Conservation (phyloP, 2,329 filamentous ascomycete genomes). For the Paraphaeosphaeria sporulosa region DNA sequence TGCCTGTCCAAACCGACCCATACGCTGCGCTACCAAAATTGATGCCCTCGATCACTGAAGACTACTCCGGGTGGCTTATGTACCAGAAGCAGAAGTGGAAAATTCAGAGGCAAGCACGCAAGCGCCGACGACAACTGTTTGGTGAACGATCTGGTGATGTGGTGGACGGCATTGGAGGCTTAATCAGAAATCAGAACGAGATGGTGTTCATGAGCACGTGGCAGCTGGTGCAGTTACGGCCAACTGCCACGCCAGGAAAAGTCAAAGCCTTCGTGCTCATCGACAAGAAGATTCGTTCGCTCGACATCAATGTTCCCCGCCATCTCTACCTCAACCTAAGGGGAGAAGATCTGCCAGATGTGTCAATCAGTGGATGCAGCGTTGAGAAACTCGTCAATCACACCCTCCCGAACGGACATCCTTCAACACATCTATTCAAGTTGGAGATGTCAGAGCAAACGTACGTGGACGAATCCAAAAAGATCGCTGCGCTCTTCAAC, state of each 20-base stretch:
- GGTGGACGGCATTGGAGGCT: constrained; percentile 69
- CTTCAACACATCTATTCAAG: constrained; percentile 93
- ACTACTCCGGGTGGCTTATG: constrained; percentile 86
- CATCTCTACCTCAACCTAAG: constrained; percentile 93
- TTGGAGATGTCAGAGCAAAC: constrained; percentile 87
- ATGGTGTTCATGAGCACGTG: constrained; percentile 89
- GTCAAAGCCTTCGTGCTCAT: constrained; percentile 91
- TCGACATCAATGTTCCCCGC: constrained; percentile 89
- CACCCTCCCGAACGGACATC: constrained; percentile 92
- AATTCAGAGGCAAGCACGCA: constrained; percentile 89
- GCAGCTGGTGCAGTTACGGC: constrained; percentile 88
- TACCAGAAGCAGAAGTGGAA: constrained; percentile 99
- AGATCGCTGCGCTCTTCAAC: constrained; percentile 83
- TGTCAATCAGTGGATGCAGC: constrained; percentile 83
- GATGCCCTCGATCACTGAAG: constrained; percentile 84
- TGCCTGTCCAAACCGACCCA: constrained; percentile 72
- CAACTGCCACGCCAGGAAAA: constrained; percentile 83
- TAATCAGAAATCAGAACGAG: constrained; percentile 93
- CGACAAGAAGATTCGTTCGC: constrained; percentile 85
- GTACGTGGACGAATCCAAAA: constrained; percentile 84
- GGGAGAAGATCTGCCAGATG: constrained; percentile 83
- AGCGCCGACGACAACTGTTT: constrained; percentile 87
- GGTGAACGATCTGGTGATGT: constrained; percentile 76
- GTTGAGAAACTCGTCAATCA: constrained; percentile 94
- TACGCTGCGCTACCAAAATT: constrained; percentile 81